A percentile compares a stretch with the other conserved stretches of the same genome.
Conservation (phyloP, 2,329 filamentous ascomycete genomes). For the Pseudogymnoascus sp. region DNA sequence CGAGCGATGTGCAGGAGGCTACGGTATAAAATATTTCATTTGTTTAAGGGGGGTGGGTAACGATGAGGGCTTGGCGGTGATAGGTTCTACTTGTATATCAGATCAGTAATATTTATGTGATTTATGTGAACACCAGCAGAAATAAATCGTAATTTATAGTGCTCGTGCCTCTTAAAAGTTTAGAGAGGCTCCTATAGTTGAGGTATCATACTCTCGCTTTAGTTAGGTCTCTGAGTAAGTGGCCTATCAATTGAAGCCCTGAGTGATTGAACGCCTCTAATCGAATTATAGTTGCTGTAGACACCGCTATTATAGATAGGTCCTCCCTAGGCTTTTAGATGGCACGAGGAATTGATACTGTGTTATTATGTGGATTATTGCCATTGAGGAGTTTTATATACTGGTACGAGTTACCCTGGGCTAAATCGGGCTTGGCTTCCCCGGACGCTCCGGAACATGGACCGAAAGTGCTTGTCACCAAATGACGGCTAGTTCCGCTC, state of each 20-base stretch:
- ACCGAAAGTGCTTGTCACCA: slow-evolving; percentile 1
- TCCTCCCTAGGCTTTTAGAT: neutral
- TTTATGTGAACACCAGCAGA: neutral
- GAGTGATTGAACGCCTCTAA: neutral
- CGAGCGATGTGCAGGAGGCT: slow-evolving; percentile 56
- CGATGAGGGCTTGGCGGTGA: neutral
- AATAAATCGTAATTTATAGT: neutral
- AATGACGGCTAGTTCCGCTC: slow-evolving; percentile 7
- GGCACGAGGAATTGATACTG: neutral
- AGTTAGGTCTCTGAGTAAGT: neutral
- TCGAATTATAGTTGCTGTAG: neutral
- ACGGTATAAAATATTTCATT: slow-evolving; percentile 17
- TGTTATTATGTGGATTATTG: neutral
- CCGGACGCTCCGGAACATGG: slow-evolving; percentile 3
- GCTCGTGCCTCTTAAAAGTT: neutral
- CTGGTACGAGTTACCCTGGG: neutral
- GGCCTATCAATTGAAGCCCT: neutral
- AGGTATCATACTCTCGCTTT: neutral
- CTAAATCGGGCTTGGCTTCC: neutral
- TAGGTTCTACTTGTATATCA: slow-evolving; percentile 6
- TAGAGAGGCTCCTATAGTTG: neutral
- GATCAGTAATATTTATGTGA: slow-evolving; percentile 9
- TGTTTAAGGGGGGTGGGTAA: neutral
- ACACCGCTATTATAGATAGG: neutral
- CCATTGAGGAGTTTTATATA: neutral